Conservation (phyloP, 2,329 filamentous ascomycete genomes). For the Cytospora paraplurivora region DNA sequence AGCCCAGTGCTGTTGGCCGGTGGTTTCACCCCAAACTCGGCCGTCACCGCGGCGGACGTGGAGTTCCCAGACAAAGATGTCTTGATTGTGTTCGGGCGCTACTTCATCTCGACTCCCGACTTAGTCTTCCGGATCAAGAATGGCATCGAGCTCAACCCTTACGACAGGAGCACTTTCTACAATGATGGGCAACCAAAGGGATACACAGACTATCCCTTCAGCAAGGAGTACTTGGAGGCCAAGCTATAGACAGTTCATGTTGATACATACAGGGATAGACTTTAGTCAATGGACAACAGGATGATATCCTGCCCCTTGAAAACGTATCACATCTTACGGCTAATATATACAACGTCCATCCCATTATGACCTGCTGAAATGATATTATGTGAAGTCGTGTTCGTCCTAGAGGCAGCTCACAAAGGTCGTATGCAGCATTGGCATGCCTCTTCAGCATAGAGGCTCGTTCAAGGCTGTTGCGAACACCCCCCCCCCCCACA, state of each 20-base stretch:
- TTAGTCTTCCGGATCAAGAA: conserved; percentile 44
- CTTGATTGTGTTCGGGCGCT: conserved; percentile 44
- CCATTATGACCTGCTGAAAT: too few relatives aligned
- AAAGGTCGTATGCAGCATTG: too few relatives aligned
- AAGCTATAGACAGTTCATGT: background rate
- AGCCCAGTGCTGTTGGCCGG: conserved; percentile 39
- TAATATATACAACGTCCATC: too few relatives aligned
- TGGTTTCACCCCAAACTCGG: conserved; percentile 33
- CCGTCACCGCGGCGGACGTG: conserved; percentile 35
- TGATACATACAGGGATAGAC: background rate
- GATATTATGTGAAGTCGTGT: too few relatives aligned
- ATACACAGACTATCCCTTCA: conserved; percentile 18
- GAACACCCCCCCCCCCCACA: too few relatives aligned
- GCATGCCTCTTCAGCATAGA: too few relatives aligned
- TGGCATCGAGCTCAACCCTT: conserved; percentile 40
- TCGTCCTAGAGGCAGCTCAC: too few relatives aligned
- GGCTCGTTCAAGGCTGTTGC: too few relatives aligned
- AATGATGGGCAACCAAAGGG: conserved; percentile 7
- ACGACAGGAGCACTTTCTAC: conserved; percentile 45
- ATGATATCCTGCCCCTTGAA: too few relatives aligned
- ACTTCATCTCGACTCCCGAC: conserved; percentile 49
- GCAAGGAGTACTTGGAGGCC: conserved; percentile 20
- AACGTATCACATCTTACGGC: too few relatives aligned
- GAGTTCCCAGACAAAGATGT: conserved; percentile 33
- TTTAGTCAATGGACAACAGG: too few relatives aligned